phyloP scores from a whole-genome alignment of 2,329 filamentous ascomycete genomes.

The Alternaria sp. region DNA sequence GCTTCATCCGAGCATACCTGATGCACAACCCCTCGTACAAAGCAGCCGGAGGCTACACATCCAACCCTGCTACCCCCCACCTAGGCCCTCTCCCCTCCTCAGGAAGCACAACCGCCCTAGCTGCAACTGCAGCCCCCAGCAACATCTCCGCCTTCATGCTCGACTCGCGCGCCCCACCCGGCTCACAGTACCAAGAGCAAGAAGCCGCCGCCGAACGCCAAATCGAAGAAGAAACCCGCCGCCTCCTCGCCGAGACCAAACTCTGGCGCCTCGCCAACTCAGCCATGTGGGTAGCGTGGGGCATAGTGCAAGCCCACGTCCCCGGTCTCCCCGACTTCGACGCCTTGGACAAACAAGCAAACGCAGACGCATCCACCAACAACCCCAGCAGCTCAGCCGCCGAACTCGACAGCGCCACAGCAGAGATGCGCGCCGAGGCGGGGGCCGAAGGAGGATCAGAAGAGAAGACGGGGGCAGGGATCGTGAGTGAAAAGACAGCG shows the following conservation, averaged over 20 bases:
- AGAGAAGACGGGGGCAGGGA: constrained; percentile 24
- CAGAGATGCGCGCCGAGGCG: constrained; percentile 26
- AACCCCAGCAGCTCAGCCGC: constrained; percentile 26
- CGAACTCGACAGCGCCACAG: constrained; percentile 35
- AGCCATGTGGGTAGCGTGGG: constrained; percentile 94
- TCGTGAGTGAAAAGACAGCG: constrained; percentile 32
- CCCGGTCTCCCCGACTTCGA: constrained; percentile 68
- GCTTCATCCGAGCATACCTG: constrained; percentile 86
- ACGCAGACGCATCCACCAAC: neutral
- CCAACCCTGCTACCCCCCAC: constrained; percentile 49
- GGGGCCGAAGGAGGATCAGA: constrained; percentile 9
- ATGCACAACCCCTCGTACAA: constrained; percentile 76
- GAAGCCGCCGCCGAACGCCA: constrained; percentile 63
- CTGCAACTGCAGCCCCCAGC: constrained; percentile 42
- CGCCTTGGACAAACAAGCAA: constrained; percentile 20
- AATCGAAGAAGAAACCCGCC: constrained; percentile 70
- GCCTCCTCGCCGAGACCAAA: constrained; percentile 77
- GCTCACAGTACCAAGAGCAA: constrained; percentile 41
- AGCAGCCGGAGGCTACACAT: constrained; percentile 60
- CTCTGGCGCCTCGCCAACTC: constrained; percentile 89
- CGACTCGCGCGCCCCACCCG: constrained; percentile 59
- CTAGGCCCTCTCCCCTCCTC: constrained; percentile 38
- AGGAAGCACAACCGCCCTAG: constrained; percentile 41
- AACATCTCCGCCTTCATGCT: constrained; percentile 74
- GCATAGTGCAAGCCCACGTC: constrained; percentile 91